Conservation (phyloP, 2,329 filamentous ascomycete genomes). For the Neopestalotiopsis sp. region DNA sequence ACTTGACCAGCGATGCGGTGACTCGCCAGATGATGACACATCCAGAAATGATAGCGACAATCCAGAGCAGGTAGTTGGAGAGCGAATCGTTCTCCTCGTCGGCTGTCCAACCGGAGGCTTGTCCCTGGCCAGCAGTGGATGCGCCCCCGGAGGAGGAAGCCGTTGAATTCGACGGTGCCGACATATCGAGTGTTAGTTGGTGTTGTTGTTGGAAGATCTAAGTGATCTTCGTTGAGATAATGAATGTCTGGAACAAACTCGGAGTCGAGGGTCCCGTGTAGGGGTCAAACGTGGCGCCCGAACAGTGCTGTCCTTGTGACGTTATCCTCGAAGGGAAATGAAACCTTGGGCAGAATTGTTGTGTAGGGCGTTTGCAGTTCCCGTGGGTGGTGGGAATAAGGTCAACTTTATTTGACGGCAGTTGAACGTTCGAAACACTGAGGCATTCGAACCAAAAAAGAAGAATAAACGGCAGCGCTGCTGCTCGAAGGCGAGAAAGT, state of each 20-base stretch:
- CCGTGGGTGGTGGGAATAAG: slow-evolving; percentile 12
- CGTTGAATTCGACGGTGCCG: slow-evolving; percentile 1
- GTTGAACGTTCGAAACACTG: background rate
- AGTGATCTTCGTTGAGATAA: background rate
- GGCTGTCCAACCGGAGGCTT: slow-evolving; percentile 39
- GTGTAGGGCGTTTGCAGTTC: slow-evolving; percentile 6
- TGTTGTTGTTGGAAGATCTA: background rate
- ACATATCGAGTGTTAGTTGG: background rate
- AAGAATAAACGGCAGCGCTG: slow-evolving; percentile 9
- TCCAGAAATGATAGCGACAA: slow-evolving; percentile 67
- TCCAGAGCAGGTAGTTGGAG: slow-evolving; percentile 64
- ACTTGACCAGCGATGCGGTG: slow-evolving; percentile 62
- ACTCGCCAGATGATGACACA: slow-evolving; percentile 72
- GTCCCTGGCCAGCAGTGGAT: slow-evolving; percentile 22
- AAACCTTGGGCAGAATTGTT: background rate
- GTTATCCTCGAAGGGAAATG: slow-evolving; percentile 1
- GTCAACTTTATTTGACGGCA: slow-evolving; percentile 20
- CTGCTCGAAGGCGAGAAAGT: slow-evolving; percentile 2
- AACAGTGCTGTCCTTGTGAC: background rate
- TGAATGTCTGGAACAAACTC: slow-evolving; percentile 3
- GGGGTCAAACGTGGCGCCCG: background rate
- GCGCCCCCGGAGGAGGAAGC: background rate
- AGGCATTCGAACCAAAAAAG: background rate
- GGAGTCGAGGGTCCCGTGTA: background rate
- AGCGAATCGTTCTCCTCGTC: slow-evolving; percentile 57